phyloP scores from a whole-genome alignment of 768 basidiomycete species.

The Tylopilus cervinicoccineus region DNA sequence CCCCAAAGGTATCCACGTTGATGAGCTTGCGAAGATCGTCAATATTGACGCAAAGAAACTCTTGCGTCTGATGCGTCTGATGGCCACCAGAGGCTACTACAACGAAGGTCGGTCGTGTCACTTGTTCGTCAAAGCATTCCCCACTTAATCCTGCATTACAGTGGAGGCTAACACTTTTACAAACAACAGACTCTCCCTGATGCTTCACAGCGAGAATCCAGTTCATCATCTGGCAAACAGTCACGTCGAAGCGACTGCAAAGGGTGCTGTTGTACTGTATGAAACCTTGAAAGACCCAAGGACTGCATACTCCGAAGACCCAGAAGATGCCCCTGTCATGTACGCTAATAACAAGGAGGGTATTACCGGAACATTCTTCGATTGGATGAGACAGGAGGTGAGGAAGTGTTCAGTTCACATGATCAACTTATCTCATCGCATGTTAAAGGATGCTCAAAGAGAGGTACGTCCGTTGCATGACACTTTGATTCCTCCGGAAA shows the following conservation, averaged over 20 bases:
- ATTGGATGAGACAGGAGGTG: slow-evolving; percentile 23
- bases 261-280: slow-evolving; percentile 20
- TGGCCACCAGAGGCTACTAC: slow-evolving; percentile 29
- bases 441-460: no score
- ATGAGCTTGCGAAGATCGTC: slow-evolving; percentile 22
- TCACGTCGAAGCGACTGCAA: slow-evolving; percentile 18
- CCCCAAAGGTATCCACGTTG: slow-evolving; percentile 30
- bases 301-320: slow-evolving; percentile 17
- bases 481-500: background rate
- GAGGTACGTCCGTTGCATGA: slow-evolving; percentile 14
- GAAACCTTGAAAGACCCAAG: slow-evolving; percentile 27
- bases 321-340: slow-evolving; percentile 21
- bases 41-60: slow-evolving; percentile 27
- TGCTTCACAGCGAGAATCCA: slow-evolving; percentile 23
- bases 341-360: slow-evolving; percentile 17
- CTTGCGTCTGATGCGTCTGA: slow-evolving; percentile 26
- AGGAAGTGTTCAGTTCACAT: background rate
- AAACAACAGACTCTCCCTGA: slow-evolving; percentile 34
- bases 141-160: slow-evolving; percentile 7
- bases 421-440: background rate
- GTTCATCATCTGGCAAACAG: slow-evolving; percentile 17
- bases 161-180: slow-evolving; percentile 30
- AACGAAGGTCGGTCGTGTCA: slow-evolving; percentile 29
- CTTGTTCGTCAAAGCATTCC: background rate
- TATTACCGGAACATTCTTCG: slow-evolving; percentile 22